Conservation (phyloP, 1,284 basidiomycete genomes). For the Ustilago nuda region DNA sequence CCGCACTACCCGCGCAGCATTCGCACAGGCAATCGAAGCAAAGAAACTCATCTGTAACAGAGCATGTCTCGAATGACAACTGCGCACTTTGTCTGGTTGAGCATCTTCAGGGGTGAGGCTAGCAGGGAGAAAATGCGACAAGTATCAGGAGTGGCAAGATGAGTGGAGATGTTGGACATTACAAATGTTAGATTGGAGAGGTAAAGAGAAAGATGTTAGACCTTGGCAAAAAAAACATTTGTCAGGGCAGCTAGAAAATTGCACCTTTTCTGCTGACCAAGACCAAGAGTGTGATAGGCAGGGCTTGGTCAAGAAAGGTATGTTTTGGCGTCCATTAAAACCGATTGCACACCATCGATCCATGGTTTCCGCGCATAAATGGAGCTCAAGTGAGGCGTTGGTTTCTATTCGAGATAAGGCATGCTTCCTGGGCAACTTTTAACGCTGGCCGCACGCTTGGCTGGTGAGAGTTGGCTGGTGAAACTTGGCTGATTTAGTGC, state of each 20-base stretch:
- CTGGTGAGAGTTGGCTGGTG: too few relatives aligned
- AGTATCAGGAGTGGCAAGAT: conserved; percentile 19
- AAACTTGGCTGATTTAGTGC: background rate
- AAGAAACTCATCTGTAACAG: background rate
- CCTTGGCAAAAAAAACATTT: background rate
- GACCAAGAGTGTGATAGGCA: too few relatives aligned
- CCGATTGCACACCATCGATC: background rate
- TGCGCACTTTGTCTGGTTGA: conserved; percentile 15
- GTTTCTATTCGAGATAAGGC: conserved; percentile 4
- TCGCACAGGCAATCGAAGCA: conserved; percentile 11
- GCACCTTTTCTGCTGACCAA: too few relatives aligned
- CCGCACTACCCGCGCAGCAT: conserved; percentile 17
- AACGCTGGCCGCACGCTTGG: background rate
- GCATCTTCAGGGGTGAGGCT: conserved; percentile 49
- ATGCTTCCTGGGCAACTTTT: background rate
- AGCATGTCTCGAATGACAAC: conserved; percentile 45
- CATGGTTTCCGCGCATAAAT: too few relatives aligned
- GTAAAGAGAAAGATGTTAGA: conserved; percentile 26
- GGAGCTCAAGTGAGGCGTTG: too few relatives aligned
- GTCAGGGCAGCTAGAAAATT: too few relatives aligned
- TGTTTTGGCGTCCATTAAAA: conserved; percentile 5
- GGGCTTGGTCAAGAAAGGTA: too few relatives aligned
- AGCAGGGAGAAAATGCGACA: conserved; percentile 28
- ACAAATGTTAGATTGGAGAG: conserved; percentile 39
- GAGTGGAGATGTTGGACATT: conserved; percentile 28